Conservation (phyloP, 140 eudicot genomes). For the Oenanthe javanica region DNA sequence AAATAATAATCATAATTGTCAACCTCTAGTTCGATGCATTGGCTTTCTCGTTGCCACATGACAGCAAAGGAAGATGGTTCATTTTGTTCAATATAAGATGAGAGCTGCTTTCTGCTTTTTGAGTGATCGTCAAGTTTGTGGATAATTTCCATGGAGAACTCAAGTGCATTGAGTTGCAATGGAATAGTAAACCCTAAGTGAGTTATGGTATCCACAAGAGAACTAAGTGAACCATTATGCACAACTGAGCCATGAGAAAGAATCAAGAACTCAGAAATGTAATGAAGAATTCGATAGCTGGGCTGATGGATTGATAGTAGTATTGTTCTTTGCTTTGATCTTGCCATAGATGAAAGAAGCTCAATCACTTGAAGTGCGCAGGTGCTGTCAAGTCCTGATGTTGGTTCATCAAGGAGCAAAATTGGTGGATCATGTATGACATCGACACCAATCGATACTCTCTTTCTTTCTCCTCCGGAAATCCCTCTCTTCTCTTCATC, state of each 20-base stretch:
- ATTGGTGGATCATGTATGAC: slow-evolving; percentile 87
- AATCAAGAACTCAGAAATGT: slow-evolving; percentile 64
- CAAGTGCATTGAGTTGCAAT: slow-evolving; percentile 61
- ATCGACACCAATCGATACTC: slow-evolving; percentile 91
- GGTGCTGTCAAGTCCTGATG: slow-evolving; percentile 86
- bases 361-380: slow-evolving; percentile 92
- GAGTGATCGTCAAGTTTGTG: slow-evolving; percentile 42
- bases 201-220: slow-evolving; percentile 57
- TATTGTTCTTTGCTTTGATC: slow-evolving; percentile 59
- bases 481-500: slow-evolving; percentile 84
- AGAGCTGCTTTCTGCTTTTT: slow-evolving; percentile 26
- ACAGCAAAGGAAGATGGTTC: slow-evolving; percentile 29
- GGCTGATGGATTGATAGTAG: slow-evolving; percentile 92
- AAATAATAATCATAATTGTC: slow-evolving; percentile 15
- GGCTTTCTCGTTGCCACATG: slow-evolving; percentile 28
- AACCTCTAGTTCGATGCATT: slow-evolving; percentile 26
- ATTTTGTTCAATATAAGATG: slow-evolving; percentile 17
- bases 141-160: slow-evolving; percentile 86
- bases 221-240: slow-evolving; percentile 65
- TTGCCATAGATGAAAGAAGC: slow-evolving; percentile 70
- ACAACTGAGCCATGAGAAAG: slow-evolving; percentile 67
- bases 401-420: slow-evolving; percentile 86
- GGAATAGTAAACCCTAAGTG: slow-evolving; percentile 62
- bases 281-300: slow-evolving; percentile 69
- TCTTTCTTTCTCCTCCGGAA: slow-evolving; percentile 88